Evolutionary conservation across 2,329 filamentous ascomycete genomes (phyloP).

Genomic region (Monilinia laxa): DNA sequence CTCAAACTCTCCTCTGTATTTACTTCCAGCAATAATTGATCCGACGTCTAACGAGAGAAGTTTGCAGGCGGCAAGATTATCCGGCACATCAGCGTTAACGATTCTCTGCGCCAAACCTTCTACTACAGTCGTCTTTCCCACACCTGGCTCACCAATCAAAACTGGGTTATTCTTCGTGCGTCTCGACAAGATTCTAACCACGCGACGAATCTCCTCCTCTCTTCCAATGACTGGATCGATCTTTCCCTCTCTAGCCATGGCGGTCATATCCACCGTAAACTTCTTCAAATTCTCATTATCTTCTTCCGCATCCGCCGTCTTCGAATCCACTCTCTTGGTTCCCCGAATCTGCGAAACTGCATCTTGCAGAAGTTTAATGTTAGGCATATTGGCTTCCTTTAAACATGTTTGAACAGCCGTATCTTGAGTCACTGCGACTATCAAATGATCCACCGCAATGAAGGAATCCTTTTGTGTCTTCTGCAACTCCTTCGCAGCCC

Average conservation of each 20-base stretch:
- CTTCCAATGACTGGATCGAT: constrained; percentile 96
- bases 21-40: constrained; percentile 92
- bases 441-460: constrained; percentile 92
- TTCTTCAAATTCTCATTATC: constrained; percentile 96
- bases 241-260: constrained; percentile 94
- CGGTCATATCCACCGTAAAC: constrained; percentile 98
- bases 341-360: constrained; percentile 91
- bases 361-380: constrained; percentile 83
- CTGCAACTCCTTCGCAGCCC: constrained; percentile 82
- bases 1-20: constrained; percentile 97
- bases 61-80: constrained; percentile 91
- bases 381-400: constrained; percentile 86
- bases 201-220: constrained; percentile 91
- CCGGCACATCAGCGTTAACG: constrained; percentile 93
- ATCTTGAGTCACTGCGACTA: constrained; percentile 81
- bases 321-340: constrained; percentile 90
- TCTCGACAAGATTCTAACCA: constrained; percentile 86
- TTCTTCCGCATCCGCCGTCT: constrained; percentile 88
- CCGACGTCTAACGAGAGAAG: constrained; percentile 94
- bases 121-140: constrained; percentile 97
- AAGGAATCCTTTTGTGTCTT: constrained; percentile 97
- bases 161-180: constrained; percentile 99
- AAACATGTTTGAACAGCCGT: constrained; percentile 68
- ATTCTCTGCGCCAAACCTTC: constrained; percentile 95
- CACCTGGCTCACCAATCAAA: constrained; percentile 95